These are phyloP conservation scores for Albatrellus ellisii DNA, from an alignment of 768 basidiomycete species.

Conservation along the genomic window DNA sequence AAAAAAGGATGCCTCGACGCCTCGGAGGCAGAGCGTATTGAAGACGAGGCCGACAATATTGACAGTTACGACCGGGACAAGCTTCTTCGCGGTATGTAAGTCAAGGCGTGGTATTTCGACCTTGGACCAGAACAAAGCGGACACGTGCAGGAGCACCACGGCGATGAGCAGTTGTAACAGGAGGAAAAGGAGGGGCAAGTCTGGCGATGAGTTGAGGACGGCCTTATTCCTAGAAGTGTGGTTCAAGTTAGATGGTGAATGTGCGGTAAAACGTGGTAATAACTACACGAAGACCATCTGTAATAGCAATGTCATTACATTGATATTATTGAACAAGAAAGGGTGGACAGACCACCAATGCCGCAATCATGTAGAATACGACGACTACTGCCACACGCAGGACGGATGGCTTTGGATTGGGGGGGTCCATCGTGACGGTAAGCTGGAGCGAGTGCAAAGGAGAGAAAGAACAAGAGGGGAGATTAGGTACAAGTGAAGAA, in stretches of 20 bases:
- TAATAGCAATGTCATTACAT: neutral
- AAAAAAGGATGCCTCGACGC: slow-evolving; percentile 73
- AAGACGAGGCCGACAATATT: slow-evolving; percentile 69
- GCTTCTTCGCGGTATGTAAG: slow-evolving; percentile 37
- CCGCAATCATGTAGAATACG: slow-evolving; percentile 65
- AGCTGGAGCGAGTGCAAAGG: neutral
- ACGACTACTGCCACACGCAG: slow-evolving; percentile 59
- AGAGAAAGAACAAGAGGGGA: neutral
- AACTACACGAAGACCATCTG: slow-evolving; percentile 40
- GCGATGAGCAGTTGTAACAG: slow-evolving; percentile 57
- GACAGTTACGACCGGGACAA: slow-evolving; percentile 49
- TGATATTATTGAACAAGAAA: slow-evolving; percentile 2
- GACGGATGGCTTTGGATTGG: slow-evolving; percentile 21
- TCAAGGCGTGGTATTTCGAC: slow-evolving; percentile 49
- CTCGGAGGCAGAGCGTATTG: slow-evolving; percentile 66
- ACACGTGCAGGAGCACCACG: slow-evolving; percentile 45
- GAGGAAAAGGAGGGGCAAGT: slow-evolving; percentile 56
- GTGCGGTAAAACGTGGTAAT: slow-evolving; percentile 1
- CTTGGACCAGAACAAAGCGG: slow-evolving; percentile 32
- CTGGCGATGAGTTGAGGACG: slow-evolving; percentile 52
- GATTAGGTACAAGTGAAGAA: slow-evolving; percentile 1
- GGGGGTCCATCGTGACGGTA: slow-evolving; percentile 17
- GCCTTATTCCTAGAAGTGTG: slow-evolving; percentile 49
- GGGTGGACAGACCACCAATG: slow-evolving; percentile 57
- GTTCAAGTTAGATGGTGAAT: slow-evolving; percentile 2